Percentiles rank a stretch among this genome's conserved stretches.
These are phyloP conservation scores for Myxozyma vanderwaltii DNA, from an alignment of 805 yeast genomes.

Conservation along the genomic window DNA sequence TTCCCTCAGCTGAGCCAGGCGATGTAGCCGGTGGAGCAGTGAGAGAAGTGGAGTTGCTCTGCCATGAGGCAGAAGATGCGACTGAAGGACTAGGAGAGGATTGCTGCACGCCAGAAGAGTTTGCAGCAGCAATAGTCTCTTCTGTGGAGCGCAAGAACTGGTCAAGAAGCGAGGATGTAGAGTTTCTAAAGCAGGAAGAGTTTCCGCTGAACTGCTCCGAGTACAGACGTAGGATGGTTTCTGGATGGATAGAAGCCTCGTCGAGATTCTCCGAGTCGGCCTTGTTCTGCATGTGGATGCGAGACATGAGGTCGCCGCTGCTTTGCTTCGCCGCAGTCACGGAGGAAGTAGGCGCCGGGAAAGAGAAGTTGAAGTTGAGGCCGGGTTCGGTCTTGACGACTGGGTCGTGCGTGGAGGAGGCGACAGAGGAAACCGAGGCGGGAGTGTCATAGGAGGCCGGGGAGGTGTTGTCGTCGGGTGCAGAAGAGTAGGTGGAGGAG, in stretches of 20 bases:
- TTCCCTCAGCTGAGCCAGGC: neutral
- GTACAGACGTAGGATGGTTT: conserved; percentile 17
- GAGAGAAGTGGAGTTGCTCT: conserved; percentile 13
- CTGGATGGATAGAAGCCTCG: conserved; percentile 6
- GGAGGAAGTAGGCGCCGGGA: conserved; percentile 19
- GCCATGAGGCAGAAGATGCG: conserved; percentile 23
- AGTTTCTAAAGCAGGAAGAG: neutral
- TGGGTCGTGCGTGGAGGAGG: neutral
- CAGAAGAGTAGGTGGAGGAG: conserved; percentile 5
- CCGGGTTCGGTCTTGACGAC: conserved; percentile 15
- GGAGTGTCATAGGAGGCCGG: conserved; percentile 26
- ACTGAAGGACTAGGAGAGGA: conserved; percentile 27
- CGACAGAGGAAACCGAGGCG: conserved; percentile 11
- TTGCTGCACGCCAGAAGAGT: conserved; percentile 15
- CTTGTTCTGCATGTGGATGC: conserved; percentile 18
- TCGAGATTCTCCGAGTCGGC: conserved; percentile 9
- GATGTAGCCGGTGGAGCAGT: neutral
- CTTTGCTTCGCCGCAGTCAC: too few species aligned
- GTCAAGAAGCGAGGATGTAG: conserved; percentile 11
- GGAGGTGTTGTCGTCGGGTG: conserved; percentile 14
- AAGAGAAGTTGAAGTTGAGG: conserved; percentile 21
- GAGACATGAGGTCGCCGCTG: conserved; percentile 15
- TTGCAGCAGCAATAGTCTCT: conserved; percentile 8
- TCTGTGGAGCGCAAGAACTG: conserved; percentile 11
- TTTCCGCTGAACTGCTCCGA: conserved; percentile 17